These are phyloP conservation scores for Galerina marginata DNA, from an alignment of 768 basidiomycete genomes.

Conservation along the genomic window DNA sequence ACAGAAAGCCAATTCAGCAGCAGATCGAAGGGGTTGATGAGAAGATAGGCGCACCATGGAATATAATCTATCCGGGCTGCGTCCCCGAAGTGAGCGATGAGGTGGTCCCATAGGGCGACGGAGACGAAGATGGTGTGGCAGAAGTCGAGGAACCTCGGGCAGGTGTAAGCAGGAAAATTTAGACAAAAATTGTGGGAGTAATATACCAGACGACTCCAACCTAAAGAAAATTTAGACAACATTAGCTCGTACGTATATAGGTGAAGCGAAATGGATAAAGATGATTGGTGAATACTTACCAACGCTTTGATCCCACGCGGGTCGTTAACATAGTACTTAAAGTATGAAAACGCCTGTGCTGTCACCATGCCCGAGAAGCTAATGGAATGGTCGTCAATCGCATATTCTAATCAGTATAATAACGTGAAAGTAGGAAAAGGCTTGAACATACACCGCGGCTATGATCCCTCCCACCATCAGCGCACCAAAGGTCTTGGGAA, in stretches of 20 bases:
- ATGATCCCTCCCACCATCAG: conserved; percentile 45
- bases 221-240: conserved; percentile 15
- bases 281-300: conserved; percentile 27
- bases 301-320: conserved; percentile 31
- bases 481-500: conserved; percentile 42
- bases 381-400: neutral
- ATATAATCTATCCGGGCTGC: conserved; percentile 43
- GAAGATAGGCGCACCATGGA: conserved; percentile 45
- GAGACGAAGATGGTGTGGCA: conserved; percentile 47
- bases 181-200: neutral
- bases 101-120: conserved; percentile 44
- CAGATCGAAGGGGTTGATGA: too few species aligned
- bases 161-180: neutral
- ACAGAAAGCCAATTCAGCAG: too few species aligned
- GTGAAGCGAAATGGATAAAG: neutral
- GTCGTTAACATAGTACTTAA: conserved; percentile 42
- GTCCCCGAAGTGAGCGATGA: conserved; percentile 49
- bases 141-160: conserved; percentile 37
- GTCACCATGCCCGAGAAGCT: conserved; percentile 48
- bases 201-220: conserved; percentile 24
- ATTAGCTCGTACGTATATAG: neutral
- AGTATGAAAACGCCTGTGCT: conserved; percentile 44
- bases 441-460: conserved; percentile 39
- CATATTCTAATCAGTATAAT: too few species aligned
- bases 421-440: neutral